Evolutionary conservation across 2,329 filamentous ascomycete genomes (phyloP).

Genomic region (Cercospora sp.): DNA sequence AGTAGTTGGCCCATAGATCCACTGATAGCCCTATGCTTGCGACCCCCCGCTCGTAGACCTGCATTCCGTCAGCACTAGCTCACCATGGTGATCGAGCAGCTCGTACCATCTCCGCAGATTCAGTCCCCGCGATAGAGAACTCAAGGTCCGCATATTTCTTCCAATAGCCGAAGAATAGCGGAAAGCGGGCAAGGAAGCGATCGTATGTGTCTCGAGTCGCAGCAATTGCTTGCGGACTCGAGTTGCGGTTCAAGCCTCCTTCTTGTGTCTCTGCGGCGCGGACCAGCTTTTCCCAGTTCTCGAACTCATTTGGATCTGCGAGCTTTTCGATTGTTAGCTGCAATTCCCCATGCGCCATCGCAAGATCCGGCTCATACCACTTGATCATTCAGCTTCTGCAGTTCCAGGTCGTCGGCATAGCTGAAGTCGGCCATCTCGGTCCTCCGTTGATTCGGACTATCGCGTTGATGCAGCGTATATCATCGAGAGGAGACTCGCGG

Average conservation of each 20-base stretch:
- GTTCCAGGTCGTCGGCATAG: conserved; percentile 36
- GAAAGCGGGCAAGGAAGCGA: conserved; percentile 89
- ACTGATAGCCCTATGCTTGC: conserved; percentile 91
- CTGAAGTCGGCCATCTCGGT: conserved; percentile 36
- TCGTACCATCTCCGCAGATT: conserved; percentile 91
- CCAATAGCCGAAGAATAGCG: conserved; percentile 96
- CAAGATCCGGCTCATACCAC: conserved; percentile 26
- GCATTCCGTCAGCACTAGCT: conserved; percentile 35
- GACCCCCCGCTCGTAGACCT: conserved; percentile 95
- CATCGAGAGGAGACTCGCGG: conserved; percentile 6
- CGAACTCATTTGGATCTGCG: conserved; percentile 84
- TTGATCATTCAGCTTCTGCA: conserved; percentile 35
- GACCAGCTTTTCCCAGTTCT: conserved; percentile 91
- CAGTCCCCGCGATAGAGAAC: conserved; percentile 93
- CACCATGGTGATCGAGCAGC: conserved; percentile 10
- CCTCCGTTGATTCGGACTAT: conserved; percentile 2
- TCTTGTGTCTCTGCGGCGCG: conserved; percentile 80
- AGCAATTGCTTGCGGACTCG: conserved; percentile 87
- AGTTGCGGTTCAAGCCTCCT: conserved; percentile 93
- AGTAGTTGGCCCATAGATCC: conserved; percentile 97
- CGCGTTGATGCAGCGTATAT: not conserved
- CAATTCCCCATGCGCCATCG: not conserved
- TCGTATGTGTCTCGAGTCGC: conserved; percentile 87
- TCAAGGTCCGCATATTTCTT: conserved; percentile 99
- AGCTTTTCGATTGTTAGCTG: conserved; percentile 43